Conservation (phyloP, 2,329 filamentous ascomycete species). For the Calonectria pauciramosa region DNA sequence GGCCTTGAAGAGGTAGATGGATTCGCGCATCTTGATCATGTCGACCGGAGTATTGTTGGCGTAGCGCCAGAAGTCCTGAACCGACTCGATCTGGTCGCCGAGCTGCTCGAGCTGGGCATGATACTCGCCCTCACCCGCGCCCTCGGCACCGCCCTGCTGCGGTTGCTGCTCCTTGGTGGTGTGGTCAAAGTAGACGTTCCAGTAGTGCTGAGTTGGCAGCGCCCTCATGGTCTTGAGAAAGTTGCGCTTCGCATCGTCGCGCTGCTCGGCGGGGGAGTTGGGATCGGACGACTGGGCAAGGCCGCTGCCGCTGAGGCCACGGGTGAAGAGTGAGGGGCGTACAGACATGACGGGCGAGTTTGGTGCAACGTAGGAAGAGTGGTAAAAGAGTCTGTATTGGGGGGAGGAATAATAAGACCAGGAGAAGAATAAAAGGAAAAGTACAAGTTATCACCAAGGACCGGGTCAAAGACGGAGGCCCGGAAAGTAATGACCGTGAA, state of each 20-base stretch:
- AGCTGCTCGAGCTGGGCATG: constrained; percentile 72
- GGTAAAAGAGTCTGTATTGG: neutral
- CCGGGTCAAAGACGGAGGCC: constrained; percentile 27
- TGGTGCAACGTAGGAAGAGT: neutral
- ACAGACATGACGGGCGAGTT: constrained; percentile 62
- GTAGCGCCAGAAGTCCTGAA: constrained; percentile 89
- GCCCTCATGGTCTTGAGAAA: constrained; percentile 81
- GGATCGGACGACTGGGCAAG: constrained; percentile 71
- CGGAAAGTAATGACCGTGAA: constrained; percentile 8
- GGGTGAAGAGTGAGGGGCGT: constrained; percentile 72
- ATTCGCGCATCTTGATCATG: constrained; percentile 82
- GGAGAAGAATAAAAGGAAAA: neutral
- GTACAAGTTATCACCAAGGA: neutral
- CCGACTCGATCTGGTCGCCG: constrained; percentile 77
- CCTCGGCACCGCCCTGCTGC: constrained; percentile 38
- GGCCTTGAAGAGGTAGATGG: constrained; percentile 83
- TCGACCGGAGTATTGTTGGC: constrained; percentile 85
- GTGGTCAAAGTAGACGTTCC: constrained; percentile 79
- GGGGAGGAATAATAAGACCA: neutral
- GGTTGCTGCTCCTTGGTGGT: constrained; percentile 49
- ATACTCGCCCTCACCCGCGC: constrained; percentile 59
- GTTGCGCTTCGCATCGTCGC: constrained; percentile 86
- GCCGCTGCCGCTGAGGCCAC: constrained; percentile 72
- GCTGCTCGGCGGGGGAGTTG: constrained; percentile 79
- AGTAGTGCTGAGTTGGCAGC: constrained; percentile 84